Evolutionary conservation across 1,284 basidiomycete genomes (phyloP).

Genomic region (Heterobasidion annosum): DNA sequence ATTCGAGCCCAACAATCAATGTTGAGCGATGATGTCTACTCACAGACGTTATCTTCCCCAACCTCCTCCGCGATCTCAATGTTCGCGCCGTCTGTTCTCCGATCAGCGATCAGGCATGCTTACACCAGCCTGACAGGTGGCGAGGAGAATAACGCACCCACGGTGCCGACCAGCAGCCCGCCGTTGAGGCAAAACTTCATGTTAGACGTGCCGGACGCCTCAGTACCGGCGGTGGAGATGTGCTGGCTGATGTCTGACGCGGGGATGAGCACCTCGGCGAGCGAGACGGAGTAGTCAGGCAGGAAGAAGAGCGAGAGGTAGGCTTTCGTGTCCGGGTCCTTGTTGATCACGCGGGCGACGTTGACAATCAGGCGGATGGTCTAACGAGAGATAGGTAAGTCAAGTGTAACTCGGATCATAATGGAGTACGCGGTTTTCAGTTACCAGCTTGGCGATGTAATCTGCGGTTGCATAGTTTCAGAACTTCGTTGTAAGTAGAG

Average conservation of each 20-base stretch:
- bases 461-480: constrained; percentile 27
- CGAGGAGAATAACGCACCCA: constrained; percentile 26
- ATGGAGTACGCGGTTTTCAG: constrained; percentile 1
- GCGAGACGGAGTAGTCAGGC: constrained; percentile 82
- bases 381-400: constrained; percentile 21
- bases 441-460: constrained; percentile 72
- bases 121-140: neutral
- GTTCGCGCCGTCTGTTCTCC: constrained; percentile 67
- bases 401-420: constrained; percentile 1
- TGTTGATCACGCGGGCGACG: constrained; percentile 78
- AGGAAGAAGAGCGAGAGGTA: constrained; percentile 81
- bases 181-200: constrained; percentile 93
- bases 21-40: constrained; percentile 20
- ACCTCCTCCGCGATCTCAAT: constrained; percentile 93
- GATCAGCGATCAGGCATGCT: constrained; percentile 23
- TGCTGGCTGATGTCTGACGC: constrained; percentile 89
- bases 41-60: constrained; percentile 63
- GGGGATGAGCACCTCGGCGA: constrained; percentile 87
- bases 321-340: constrained; percentile 79
- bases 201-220: constrained; percentile 83
- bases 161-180: constrained; percentile 74
- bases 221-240: constrained; percentile 91
- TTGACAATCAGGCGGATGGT: constrained; percentile 92
- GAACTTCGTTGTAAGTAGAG: neutral
- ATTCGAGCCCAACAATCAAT: neutral